Base-by-base conservation (phyloP, 768 basidiomycete genomes). In the Collybia nuda region DNA sequence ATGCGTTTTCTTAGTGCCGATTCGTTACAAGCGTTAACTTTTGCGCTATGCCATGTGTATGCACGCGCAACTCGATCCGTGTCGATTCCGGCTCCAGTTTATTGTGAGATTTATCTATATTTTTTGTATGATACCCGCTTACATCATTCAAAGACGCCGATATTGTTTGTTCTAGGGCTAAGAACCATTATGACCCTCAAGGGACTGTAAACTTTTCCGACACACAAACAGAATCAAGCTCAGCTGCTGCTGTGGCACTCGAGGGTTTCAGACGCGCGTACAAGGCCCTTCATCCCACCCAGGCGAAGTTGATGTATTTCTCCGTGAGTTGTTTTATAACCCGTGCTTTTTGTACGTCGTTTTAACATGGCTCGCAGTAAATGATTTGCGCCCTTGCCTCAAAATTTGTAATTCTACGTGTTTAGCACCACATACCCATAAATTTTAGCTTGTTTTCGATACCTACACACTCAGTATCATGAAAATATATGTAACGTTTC, bases 71-170 rank as follows among this genome's bases (percentile, higher is more conserved):
- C 91, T 0, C 84, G 91, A 6, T 88, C 88, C 0, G 90, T 93
- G 0, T 92, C 90, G 0, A 92, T 93, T 38, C 90, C 90, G 0
- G 90, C 90, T 0, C 90, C 90, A 0, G 88, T 92, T 0, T 93
- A 93, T 54, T 93, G 90, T 91, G 59, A 59, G 84, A 56, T 32
- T 21, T 11, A 17, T 26, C 28, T 17, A 22, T 7, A 17, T 35
- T 32, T 6, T 32, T n/a, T 32, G 22, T 11, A 14, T 22, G 7
- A 19, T 22, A 14, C 11, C n/a, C 40, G 3, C 17, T 41, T 5
- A 40, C 0, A 14, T 9, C 1, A 32, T 21, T 49, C 29, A 23
- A 53, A 90, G 88, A 90, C 61, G 88, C 88, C 6, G 86, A 90
- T 61, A 87, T 85, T 19, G 88, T 90, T 9, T 85, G 84, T 49